Base-by-base conservation (phyloP, 2,329 filamentous ascomycete species). In the Fusarium musae region DNA sequence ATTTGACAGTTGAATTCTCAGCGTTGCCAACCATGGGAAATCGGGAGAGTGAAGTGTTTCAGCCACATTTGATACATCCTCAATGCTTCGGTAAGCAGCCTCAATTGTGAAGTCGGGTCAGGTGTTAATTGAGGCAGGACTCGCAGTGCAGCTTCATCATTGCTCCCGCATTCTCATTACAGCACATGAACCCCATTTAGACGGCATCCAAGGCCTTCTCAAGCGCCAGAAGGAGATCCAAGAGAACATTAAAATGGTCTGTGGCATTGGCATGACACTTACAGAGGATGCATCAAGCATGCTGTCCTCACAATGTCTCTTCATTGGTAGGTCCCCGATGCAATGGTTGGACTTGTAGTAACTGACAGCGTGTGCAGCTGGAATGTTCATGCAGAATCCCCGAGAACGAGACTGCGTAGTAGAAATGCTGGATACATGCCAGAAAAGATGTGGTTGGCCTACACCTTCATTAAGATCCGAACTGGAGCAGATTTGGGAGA, bases 11-110 rank as follows among this genome's bases (percentile, higher is more conserved):
- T 15, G 82, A 83, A 36, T 87, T 85, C 63, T 80, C 75, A 5
- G 79, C 83, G 0, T 75, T 87, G 10, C 84, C 85, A 1, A 78
- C 79, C 2, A 67, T 80, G 5, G 69, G 57, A 3, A 67, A 73
- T 5, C 56, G 63, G 0, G 64, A 75, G 6, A 37, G 3, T 5
- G 78, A 78, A 11, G 74, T 76, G 2, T 88, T 88, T 66, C 79
- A 82, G 6, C 83, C 85, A 0, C 79, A 87, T 16, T 87, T 86
- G 83, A 84, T 88, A 17, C 82, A 88, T 66, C 86, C 87, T 2
- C 78, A 83, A 21, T 85, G 84, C 44, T 84, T 84, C 7, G 73
- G 73, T 73, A 47, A 3, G 23, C 8, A 26, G 7, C 8, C 1
- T 19, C 8, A 17, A 26, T 26, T 21, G 3, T 1, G 10, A 28